A percentile compares a stretch with the other conserved stretches of the same genome.
These are phyloP conservation scores for Ceratocystis alfenasii DNA, from an alignment of 2,329 filamentous ascomycete genomes.

Conservation along the genomic window DNA sequence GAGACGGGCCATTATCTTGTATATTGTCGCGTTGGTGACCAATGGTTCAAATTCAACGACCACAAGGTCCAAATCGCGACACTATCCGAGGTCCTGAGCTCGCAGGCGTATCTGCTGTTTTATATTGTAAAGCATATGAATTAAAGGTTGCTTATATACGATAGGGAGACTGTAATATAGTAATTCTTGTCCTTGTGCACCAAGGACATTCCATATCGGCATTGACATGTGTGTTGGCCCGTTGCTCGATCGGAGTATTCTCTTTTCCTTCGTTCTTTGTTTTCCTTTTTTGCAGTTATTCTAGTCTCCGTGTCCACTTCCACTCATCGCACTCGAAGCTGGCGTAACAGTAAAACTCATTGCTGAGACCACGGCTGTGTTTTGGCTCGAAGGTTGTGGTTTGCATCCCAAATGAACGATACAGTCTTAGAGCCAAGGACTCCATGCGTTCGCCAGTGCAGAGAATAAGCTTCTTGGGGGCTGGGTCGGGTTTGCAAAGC, in stretches of 20 bases:
- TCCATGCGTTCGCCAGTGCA: constrained; percentile 73
- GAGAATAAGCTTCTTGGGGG: constrained; percentile 42
- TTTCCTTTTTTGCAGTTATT: constrained; percentile 13
- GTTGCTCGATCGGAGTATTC: neutral
- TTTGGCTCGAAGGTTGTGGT: constrained; percentile 57
- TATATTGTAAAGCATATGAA: constrained; percentile 57
- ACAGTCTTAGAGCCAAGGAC: constrained; percentile 51
- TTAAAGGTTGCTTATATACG: constrained; percentile 11
- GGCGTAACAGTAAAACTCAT: constrained; percentile 69
- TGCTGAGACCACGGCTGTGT: constrained; percentile 63
- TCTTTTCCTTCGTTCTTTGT: constrained; percentile 8
- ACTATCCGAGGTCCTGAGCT: constrained; percentile 71
- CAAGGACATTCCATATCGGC: no score
- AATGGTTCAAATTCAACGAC: constrained; percentile 95
- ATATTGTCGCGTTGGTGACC: constrained; percentile 71
- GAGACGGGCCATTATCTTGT: constrained; percentile 86
- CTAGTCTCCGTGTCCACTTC: constrained; percentile 31
- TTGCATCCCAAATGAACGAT: constrained; percentile 47
- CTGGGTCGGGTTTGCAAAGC: constrained; percentile 42
- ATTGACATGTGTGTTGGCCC: no score
- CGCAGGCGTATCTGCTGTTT: constrained; percentile 83
- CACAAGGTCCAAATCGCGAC: constrained; percentile 77
- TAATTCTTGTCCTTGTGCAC: neutral
- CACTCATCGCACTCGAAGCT: constrained; percentile 56
- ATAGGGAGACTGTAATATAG: constrained; percentile 6